phyloP scores from a whole-genome alignment of 345 rosid genomes.

The Lepidium aucheri region DNA sequence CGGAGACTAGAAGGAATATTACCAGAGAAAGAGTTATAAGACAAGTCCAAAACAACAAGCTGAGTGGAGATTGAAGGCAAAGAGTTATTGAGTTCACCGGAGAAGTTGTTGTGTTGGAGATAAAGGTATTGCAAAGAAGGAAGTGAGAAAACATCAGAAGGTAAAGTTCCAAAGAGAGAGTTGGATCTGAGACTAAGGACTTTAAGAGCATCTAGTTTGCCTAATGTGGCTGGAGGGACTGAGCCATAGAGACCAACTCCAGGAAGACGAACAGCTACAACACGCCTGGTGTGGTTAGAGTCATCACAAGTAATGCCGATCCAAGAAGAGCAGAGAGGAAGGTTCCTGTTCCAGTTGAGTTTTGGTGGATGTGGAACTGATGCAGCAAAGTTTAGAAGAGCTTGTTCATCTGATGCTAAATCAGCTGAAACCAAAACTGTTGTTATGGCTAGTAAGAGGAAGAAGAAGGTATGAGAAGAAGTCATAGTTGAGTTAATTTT shows the following conservation, averaged over 20 bases:
- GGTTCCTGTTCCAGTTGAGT: slow-evolving; percentile 47
- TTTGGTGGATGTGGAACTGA: slow-evolving; percentile 39
- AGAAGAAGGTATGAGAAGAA: slow-evolving; percentile 12
- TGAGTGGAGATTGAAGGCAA: slow-evolving; percentile 26
- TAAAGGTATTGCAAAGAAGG: slow-evolving; percentile 46
- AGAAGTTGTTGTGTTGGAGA: slow-evolving; percentile 64
- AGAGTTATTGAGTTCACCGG: slow-evolving; percentile 36
- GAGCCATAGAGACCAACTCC: slow-evolving; percentile 64
- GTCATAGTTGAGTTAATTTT: slow-evolving; percentile 12
- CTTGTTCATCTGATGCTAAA: slow-evolving; percentile 46
- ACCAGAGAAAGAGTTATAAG: slow-evolving; percentile 59
- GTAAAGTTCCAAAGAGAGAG: slow-evolving; percentile 47
- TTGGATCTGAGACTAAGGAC: slow-evolving; percentile 74
- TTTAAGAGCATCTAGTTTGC: slow-evolving; percentile 44
- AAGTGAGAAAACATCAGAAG: slow-evolving; percentile 55
- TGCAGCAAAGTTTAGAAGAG: slow-evolving; percentile 45
- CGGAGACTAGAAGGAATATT: slow-evolving; percentile 31
- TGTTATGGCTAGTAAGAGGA: slow-evolving; percentile 17
- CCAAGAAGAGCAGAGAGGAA: slow-evolving; percentile 47
- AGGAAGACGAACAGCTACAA: slow-evolving; percentile 51
- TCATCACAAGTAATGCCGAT: slow-evolving; percentile 49
- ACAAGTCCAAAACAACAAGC: slow-evolving; percentile 53
- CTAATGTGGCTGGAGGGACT: slow-evolving; percentile 44
- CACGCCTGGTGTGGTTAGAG: slow-evolving; percentile 23
- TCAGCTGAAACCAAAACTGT: slow-evolving; percentile 23